A percentile compares a stretch with the other conserved stretches of the same genome.
Evolutionary conservation across 345 rosid genomes (phyloP).

Genomic region (Hevea brasiliensis): DNA sequence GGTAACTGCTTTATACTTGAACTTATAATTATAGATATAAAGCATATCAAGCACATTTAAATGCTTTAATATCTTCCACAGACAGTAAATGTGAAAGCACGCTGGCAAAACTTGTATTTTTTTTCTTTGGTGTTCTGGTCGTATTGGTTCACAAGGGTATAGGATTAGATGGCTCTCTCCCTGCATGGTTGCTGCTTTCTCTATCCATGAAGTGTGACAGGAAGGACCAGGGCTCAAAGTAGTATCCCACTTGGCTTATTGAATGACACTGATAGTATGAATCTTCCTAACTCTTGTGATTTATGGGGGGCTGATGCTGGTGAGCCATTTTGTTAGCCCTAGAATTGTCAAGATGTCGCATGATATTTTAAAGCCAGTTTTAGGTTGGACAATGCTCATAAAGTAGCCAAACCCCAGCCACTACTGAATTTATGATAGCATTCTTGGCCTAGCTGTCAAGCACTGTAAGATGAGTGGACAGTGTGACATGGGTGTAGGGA

Average conservation of each 20-base stretch:
- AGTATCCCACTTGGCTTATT: not conserved
- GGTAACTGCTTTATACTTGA: conserved; percentile 42
- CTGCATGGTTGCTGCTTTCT: not conserved
- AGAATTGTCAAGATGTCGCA: not conserved
- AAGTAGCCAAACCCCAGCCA: not conserved
- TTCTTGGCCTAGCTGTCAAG: not conserved
- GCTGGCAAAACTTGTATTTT: not conserved
- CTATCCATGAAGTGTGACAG: not conserved
- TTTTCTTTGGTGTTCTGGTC: not conserved
- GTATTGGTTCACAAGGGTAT: not conserved
- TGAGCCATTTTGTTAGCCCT: not conserved
- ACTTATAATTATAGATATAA: not conserved
- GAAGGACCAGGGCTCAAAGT: not conserved
- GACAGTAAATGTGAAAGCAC: not conserved
- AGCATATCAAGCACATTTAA: not conserved
- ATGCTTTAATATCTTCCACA: not conserved
- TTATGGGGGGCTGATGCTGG: not conserved
- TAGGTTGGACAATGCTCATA: not conserved
- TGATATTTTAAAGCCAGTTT: no score
- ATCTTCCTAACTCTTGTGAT: not conserved
- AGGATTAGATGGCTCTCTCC: not conserved
- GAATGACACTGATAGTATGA: not conserved
- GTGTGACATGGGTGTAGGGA: not conserved
- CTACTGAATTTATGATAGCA: not conserved
- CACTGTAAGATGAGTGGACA: not conserved